Evolutionary conservation across 2,329 filamentous ascomycete genomes (phyloP), one percentile per base, ranked within the genome.

Genomic region (Diatrype stigma): DNA sequence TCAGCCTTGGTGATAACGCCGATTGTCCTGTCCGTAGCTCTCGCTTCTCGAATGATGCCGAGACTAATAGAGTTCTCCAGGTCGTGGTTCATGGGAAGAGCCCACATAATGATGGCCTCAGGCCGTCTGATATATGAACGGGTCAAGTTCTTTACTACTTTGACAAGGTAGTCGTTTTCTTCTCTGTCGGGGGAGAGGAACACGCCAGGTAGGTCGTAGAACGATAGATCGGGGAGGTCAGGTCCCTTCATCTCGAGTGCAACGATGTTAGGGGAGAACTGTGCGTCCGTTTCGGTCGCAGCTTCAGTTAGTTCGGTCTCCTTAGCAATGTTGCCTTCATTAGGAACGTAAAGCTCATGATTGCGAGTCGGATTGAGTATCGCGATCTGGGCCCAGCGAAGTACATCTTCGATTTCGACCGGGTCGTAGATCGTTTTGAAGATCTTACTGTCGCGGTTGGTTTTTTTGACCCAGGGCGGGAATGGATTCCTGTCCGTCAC

Each of bases 1-100:
- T 96, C 92, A 0, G 91, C 90, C 61, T 96, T 96, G 0, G 91
- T 96, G 16, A 96, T 76, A 0, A 96, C 87, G 0, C 89, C 89
- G 48, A 89, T 76, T 1, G 85, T 88, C 1, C 86, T 76, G 3
- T 73, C 55, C 2, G 79, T 73, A 0, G 86, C 86, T 1, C 73
- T 73, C 1, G 81, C 70, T 40, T 77, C 66, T 28, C 81, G 69
- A 57, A 92, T 82, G 2, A 90, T 75, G 0, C 79, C 77, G 11
- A 87, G 82, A 0, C 89, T 87, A 1, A 79, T 85, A 0, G 87
- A 93, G 14, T 86, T 92, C 2, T 89, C 85, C 0, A 89, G 80
- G 51, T 96, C 90, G 1, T 80, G 81, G 2, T 89, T 89, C 81
- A 96, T 90, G 0, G 88, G 82, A 19, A 90, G 78, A 0, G 88